Conservation (phyloP, 192 early-diverging fungal genomes). For the Entomortierella chlamydospora region DNA sequence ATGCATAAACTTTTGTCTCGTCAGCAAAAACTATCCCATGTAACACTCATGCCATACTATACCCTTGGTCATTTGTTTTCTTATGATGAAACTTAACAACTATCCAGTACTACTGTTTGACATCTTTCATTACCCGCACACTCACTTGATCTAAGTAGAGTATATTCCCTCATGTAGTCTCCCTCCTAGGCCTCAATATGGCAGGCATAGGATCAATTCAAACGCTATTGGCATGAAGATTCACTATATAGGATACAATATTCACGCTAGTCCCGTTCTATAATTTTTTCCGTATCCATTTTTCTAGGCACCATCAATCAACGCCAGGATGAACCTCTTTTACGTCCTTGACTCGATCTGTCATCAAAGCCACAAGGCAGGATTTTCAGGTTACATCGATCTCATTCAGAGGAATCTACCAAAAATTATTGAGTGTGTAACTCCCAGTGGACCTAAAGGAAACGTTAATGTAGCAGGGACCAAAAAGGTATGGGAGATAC, state of each 20-base stretch:
- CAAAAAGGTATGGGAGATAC: conserved; percentile 51
- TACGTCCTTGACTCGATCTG: conserved; percentile 69
- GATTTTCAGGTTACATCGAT: conserved; percentile 63
- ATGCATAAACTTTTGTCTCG: too few relatives aligned
- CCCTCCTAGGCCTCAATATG: too few relatives aligned
- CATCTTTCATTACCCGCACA: too few relatives aligned
- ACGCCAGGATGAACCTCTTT: conserved; percentile 66
- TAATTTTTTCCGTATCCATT: conserved; percentile 2
- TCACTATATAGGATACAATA: too few relatives aligned
- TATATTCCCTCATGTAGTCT: too few relatives aligned
- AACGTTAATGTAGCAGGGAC: conserved; percentile 65
- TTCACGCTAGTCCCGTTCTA: too few relatives aligned
- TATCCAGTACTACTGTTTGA: background rate
- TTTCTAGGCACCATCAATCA: conserved; percentile 57
- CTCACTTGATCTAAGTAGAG: background rate
- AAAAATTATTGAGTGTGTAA: conserved; percentile 57
- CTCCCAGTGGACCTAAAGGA: conserved; percentile 59
- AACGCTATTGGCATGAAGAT: too few relatives aligned
- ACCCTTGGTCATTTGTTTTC: background rate
- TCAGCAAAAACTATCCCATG: too few relatives aligned
- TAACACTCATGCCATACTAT: too few relatives aligned
- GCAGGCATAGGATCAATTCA: too few relatives aligned
- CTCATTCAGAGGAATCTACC: conserved; percentile 57
- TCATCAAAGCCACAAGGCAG: conserved; percentile 56
- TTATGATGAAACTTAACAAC: background rate